Base-by-base conservation (phyloP, 2,329 filamentous ascomycete species). In the Colletotrichum sp. region DNA sequence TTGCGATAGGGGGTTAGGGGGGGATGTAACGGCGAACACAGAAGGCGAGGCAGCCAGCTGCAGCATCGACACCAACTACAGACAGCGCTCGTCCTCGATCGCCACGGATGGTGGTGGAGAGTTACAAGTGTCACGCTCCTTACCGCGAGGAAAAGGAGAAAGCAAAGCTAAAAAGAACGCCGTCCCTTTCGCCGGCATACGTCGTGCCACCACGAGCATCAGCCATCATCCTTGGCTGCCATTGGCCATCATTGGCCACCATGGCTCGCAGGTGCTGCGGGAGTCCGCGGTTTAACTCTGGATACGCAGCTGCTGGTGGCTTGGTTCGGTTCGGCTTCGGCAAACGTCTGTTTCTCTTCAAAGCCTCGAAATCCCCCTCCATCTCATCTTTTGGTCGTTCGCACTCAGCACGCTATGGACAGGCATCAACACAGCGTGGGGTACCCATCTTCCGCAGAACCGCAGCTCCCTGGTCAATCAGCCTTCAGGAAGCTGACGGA, bases 141-240 rank as follows among this genome's bases (percentile, higher is more conserved):
- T 64, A 12, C 69, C 27, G 57, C 70, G 62, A 59, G 59, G 22
- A 74, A 76, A 74, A 69, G 71, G 74, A 69, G 74, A 65, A 30
- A 73, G 70, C 49, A 62, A 69, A 69, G 65, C 74, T 65, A 76
- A 72, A 71, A 72, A 65, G 59, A 32, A 69, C 74, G 59, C 74
- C 74, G 65, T 69, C 36, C 70, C 49, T 66, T 64, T 49, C 29
- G n/a, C 32, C 69, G 69, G 73, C 69, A 64, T 49, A 39, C 63
- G 57, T 76, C 49, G 74, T 72, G 63, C 73, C 73, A 75, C 73
- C 57, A 62, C 57, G 27, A 66, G 22, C 55, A 63, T 36, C 63
- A 76, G 69, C 73, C 69, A 73, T 68, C 36, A 72, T 65, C 70
- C 59, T 76, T 73, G 70, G 74, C 71, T 59, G 22, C 49, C 32